Evolutionary conservation across 2,329 filamentous ascomycete genomes (phyloP).

Genomic region (Penicillium sp.): DNA sequence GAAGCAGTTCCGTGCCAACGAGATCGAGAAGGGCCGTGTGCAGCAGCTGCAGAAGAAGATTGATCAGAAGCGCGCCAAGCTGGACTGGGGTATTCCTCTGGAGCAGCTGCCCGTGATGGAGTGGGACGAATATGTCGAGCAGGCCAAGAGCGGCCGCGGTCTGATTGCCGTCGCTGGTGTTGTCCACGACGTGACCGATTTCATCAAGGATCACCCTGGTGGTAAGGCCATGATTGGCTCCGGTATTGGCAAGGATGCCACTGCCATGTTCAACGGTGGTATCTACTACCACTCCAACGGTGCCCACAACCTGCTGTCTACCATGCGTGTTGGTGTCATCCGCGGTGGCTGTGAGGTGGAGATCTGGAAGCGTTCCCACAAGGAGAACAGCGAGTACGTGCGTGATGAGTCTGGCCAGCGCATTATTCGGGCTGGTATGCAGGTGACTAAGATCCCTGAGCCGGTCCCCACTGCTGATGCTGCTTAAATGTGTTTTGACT

Average conservation of each 20-base stretch:
- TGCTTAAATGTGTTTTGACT: conserved; percentile 47
- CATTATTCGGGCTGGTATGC: conserved; percentile 80
- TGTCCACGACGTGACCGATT: conserved; percentile 79
- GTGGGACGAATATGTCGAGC: conserved; percentile 81
- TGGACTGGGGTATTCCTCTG: conserved; percentile 84
- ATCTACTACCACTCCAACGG: conserved; percentile 89
- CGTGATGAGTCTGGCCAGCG: conserved; percentile 79
- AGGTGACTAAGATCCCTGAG: conserved; percentile 79
- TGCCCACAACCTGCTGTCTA: conserved; percentile 83
- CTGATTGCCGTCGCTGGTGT: conserved; percentile 79
- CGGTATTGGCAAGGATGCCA: conserved; percentile 82
- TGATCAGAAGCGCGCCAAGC: conserved; percentile 76
- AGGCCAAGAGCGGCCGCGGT: conserved; percentile 74
- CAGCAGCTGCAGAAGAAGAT: conserved; percentile 93
- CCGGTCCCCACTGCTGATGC: conserved; percentile 82
- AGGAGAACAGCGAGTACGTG: conserved; percentile 73
- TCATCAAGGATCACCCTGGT: conserved; percentile 88
- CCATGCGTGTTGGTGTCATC: conserved; percentile 84
- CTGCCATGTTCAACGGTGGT: conserved; percentile 88
- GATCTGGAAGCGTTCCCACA: conserved; percentile 86
- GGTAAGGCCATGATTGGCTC: conserved; percentile 82
- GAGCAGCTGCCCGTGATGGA: conserved; percentile 82
- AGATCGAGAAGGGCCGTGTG: conserved; percentile 87
- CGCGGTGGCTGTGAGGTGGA: conserved; percentile 86
- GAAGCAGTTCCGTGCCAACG: conserved; percentile 87